Evolutionary conservation across 1,284 basidiomycete genomes (phyloP).

Genomic region (Sporisorium scitamineum): DNA sequence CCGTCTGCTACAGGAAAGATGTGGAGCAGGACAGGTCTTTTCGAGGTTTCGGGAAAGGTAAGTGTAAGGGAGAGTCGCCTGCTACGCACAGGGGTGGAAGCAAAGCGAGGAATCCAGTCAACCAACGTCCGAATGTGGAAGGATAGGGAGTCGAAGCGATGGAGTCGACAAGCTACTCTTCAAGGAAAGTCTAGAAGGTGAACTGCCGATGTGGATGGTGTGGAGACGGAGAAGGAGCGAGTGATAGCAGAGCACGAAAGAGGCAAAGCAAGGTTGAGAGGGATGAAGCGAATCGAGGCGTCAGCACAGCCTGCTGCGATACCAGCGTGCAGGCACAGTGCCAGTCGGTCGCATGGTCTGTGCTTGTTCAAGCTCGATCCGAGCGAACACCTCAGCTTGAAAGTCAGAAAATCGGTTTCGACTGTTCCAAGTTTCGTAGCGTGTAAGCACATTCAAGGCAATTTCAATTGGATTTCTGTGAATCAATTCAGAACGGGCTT

Average conservation of each 20-base stretch:
- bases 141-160: not conserved
- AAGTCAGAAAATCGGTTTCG: not conserved
- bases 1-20: conserved; percentile 8
- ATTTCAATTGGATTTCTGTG: not conserved
- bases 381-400: conserved; percentile 1
- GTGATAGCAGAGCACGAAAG: not conserved
- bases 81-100: not conserved
- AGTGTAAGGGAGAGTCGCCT: not conserved
- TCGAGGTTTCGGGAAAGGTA: not conserved
- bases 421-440: not conserved
- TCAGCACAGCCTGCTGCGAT: conserved; percentile 26
- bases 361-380: conserved; percentile 20
- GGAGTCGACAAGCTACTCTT: not conserved
- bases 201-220: conserved; percentile 4
- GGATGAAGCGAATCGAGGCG: conserved; percentile 5
- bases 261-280: not conserved
- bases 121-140: not conserved
- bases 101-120: not conserved
- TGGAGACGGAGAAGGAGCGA: conserved; percentile 1
- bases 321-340: not conserved
- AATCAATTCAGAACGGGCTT: not conserved
- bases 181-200: not conserved
- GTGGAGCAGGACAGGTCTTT: not conserved
- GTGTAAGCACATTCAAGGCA: conserved; percentile 1
- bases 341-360: conserved; percentile 26